A percentile compares a stretch with the other conserved stretches of the same genome.
Conservation (phyloP, 2,329 filamentous ascomycete genomes). For the Ophiostoma himal-ulmi region DNA sequence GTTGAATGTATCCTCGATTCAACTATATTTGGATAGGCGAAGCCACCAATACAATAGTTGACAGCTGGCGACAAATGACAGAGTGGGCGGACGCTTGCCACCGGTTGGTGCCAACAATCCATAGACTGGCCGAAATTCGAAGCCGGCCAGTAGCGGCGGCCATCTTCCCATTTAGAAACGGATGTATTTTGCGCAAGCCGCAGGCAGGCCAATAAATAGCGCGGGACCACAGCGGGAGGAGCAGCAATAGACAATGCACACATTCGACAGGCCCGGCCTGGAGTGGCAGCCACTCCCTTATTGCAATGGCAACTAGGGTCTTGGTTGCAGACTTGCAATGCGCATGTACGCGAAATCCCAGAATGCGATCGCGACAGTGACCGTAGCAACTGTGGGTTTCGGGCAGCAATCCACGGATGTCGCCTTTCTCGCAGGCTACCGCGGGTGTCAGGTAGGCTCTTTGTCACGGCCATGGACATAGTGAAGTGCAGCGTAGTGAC, state of each 20-base stretch:
- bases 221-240: not conserved
- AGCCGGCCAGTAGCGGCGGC: not conserved
- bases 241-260: not conserved
- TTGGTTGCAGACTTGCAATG: not conserved
- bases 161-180: not conserved
- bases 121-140: not conserved
- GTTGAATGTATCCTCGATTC: not conserved
- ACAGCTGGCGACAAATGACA: not conserved
- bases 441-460: not conserved
- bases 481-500: not conserved
- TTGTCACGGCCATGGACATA: not conserved
- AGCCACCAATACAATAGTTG: not conserved
- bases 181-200: not conserved
- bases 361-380: not conserved
- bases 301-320: not conserved
- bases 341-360: not conserved
- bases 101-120: not conserved
- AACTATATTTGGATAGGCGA: not conserved
- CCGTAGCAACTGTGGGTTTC: not conserved
- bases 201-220: not conserved
- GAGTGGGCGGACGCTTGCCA: not conserved
- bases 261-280: not conserved
- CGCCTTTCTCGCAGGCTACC: not conserved
- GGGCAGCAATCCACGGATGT: no score
- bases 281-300: not conserved